Conservation (phyloP, 352 stramenopile genomes). For the Pythium phragmitis region DNA sequence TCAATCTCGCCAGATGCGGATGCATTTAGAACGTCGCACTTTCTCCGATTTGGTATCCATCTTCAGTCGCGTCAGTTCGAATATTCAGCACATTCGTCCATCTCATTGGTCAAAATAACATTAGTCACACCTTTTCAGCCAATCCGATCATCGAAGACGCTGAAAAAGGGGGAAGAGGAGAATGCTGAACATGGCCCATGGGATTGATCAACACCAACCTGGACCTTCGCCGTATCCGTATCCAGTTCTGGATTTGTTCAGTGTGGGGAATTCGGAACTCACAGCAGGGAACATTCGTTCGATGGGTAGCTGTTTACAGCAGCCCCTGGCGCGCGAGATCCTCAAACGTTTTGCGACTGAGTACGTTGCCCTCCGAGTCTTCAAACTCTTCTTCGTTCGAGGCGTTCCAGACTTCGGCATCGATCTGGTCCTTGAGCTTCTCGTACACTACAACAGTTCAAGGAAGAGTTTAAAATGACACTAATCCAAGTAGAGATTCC, state of each 20-base stretch:
- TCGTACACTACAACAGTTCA: slow-evolving; percentile 89
- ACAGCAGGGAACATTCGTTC: too few species aligned
- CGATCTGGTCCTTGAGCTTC: slow-evolving; percentile 94
- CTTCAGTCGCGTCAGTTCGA: slow-evolving; percentile 9
- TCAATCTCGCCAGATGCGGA: neutral
- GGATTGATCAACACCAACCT: neutral
- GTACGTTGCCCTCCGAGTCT: slow-evolving; percentile 98
- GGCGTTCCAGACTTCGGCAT: slow-evolving; percentile 93
- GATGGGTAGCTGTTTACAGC: slow-evolving; percentile 54
- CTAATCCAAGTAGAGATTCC: neutral
- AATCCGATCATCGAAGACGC: slow-evolving; percentile 9
- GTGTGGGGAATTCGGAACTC: too few species aligned
- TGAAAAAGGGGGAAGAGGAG: slow-evolving; percentile 1
- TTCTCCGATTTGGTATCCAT: slow-evolving; percentile 7
- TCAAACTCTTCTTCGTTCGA: slow-evolving; percentile 98
- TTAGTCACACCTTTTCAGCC: slow-evolving; percentile 8
- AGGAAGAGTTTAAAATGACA: neutral
- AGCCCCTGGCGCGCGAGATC: slow-evolving; percentile 97
- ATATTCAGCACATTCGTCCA: slow-evolving; percentile 13
- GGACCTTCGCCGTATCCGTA: neutral
- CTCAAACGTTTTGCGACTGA: slow-evolving; percentile 97
- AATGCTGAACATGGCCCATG: neutral
- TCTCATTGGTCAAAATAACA: slow-evolving; percentile 18
- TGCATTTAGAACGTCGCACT: neutral
- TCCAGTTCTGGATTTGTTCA: too few species aligned